Base-by-base conservation (phyloP, 768 basidiomycete genomes). In the Pleurotus citrinopileatus region DNA sequence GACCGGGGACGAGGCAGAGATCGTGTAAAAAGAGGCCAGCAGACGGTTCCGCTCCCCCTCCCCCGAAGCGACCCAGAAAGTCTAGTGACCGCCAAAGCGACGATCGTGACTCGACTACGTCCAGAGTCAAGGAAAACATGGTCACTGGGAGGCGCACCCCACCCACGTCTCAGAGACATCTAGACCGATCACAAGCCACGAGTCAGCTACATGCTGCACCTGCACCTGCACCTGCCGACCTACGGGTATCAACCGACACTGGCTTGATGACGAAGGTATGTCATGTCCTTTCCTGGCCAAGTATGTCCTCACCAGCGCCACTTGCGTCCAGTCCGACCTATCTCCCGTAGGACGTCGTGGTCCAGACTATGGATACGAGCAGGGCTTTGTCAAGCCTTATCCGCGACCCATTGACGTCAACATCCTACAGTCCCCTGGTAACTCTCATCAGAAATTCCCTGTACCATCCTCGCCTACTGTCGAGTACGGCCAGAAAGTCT, bases 21-120 rank as follows among this genome's bases (percentile, higher is more conserved):
- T 86, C 86, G 53, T 91, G 88, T 78, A 91, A 91, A 82, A 91
- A 89, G 76, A 77, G 87, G 55, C 78, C 81, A 29, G 71, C 78
- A 32, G 83, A 84, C 57, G 79, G 74, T 50, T 72, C 78, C 58
- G 71, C 67, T 51, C 76, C 81, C 19, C 58, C 57, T 54, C 71
- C 79, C 54, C 66, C 77, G 46, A 85, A 85, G 68, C 77, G 81
- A 63, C 82, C 77, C 65, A 74, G 78, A 55, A 73, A 71, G 20
- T 53, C 62, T 20, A 42, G 56, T 7, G 60, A 68, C 52, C 66
- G 62, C 48, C 44, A 63, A 50, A 57, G 69, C 42, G 74, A 75
- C 52, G 54, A 60, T 37, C 69, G 69, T 56, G 67, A 74, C 40
- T 55, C 64, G 25, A 55, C 67, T 5, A 53, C 67, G 22, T 64